Evolutionary conservation across 495 filamentous ascomycete species (phyloP).

Genomic region (Amniculicola lignicola): DNA sequence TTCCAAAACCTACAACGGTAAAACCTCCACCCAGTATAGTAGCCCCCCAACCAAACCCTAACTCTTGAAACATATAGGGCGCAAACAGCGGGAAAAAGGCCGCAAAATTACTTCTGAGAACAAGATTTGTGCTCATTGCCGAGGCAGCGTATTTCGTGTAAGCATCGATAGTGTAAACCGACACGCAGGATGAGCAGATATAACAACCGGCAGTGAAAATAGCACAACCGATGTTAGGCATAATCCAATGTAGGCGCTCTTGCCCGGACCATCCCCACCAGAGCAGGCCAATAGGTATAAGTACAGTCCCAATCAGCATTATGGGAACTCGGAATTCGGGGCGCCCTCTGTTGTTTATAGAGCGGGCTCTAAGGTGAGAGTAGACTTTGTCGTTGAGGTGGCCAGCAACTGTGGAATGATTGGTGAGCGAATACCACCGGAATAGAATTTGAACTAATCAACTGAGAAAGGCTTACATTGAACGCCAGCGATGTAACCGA

Average conservation of each 20-base stretch:
- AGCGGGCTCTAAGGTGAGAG: not conserved
- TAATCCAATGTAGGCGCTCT: conserved; percentile 36
- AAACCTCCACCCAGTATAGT: conserved; percentile 32
- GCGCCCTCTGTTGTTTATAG: not conserved
- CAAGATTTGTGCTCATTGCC: conserved; percentile 50
- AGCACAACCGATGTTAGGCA: conserved; percentile 39
- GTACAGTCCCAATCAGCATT: conserved; percentile 23
- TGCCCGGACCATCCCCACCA: conserved; percentile 38
- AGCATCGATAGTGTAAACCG: conserved; percentile 51
- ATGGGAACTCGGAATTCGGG: conserved; percentile 39
- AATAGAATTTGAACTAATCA: no score
- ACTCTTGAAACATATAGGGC: conserved; percentile 37
- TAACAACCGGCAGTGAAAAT: conserved; percentile 45
- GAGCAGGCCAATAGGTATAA: conserved; percentile 37
- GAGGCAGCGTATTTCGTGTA: conserved; percentile 69
- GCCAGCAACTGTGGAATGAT: no score
- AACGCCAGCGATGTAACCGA: conserved; percentile 42
- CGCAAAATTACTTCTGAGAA: conserved; percentile 36
- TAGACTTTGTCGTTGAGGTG: conserved; percentile 23
- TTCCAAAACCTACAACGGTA: conserved; percentile 4
- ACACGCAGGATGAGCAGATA: conserved; percentile 59
- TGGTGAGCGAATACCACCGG: no score
- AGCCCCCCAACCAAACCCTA: conserved; percentile 42
- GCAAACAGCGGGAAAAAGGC: conserved; percentile 39
- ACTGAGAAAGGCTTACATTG: no score